Percentiles rank a stretch among this genome's conserved stretches.
phyloP scores from a whole-genome alignment of 805 yeast species.

The Komagataella pseudopastoris region DNA sequence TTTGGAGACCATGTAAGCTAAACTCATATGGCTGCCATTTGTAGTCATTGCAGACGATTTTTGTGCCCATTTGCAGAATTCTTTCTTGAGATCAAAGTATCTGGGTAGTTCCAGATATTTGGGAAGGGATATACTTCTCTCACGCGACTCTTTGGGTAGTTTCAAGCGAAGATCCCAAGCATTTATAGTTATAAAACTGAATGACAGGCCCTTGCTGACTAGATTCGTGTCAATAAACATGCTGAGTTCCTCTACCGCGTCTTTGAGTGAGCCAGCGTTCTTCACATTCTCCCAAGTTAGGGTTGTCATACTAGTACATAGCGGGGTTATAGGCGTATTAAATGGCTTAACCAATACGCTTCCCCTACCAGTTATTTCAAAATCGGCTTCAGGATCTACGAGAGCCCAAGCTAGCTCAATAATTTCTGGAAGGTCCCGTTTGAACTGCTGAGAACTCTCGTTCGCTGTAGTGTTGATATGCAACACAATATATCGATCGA shows the following conservation, averaged over 20 bases:
- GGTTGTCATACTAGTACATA: conserved; percentile 35
- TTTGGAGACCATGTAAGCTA: conserved; percentile 9
- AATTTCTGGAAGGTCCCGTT: conserved; percentile 57
- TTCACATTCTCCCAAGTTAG: conserved; percentile 50
- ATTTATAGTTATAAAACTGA: conserved; percentile 53
- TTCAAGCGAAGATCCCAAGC: conserved; percentile 65
- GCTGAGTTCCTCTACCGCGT: conserved; percentile 47
- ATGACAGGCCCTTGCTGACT: conserved; percentile 29
- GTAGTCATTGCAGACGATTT: conserved; percentile 21
- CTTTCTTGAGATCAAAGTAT: conserved; percentile 63
- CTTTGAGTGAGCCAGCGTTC: conserved; percentile 44
- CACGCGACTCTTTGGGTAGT: conserved; percentile 70
- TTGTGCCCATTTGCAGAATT: conserved; percentile 63
- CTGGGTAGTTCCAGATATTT: conserved; percentile 63
- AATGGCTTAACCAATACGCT: conserved; percentile 43
- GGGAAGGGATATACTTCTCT: conserved; percentile 60
- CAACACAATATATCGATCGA: conserved; percentile 46
- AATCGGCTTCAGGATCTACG: conserved; percentile 30
- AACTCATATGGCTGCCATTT: conserved; percentile 11
- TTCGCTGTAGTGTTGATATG: conserved; percentile 57
- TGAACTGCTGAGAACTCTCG: conserved; percentile 40
- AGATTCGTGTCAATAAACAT: conserved; percentile 29
- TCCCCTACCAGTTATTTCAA: conserved; percentile 10
- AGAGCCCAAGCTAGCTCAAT: conserved; percentile 57
- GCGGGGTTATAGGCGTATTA: conserved; percentile 52